Base-by-base conservation (phyloP, 1,284 basidiomycete species). In the Boletellus dicymbophilus region DNA sequence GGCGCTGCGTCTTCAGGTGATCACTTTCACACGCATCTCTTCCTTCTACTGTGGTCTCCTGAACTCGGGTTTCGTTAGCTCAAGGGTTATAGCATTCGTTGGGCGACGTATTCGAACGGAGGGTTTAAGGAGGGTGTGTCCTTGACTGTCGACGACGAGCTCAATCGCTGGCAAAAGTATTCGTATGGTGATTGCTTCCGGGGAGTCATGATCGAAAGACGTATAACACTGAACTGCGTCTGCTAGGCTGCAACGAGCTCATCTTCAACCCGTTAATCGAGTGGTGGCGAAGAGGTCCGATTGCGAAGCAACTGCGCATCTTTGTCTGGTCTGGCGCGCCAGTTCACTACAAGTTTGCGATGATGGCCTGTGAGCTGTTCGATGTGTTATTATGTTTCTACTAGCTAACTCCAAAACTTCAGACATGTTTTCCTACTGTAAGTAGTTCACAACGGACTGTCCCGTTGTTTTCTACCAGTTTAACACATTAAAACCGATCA, bases 41-140 rank as follows among this genome's bases (percentile, higher is more conserved):
- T 4, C 0, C 28, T 39, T 4, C 0, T 16, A 20, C 7, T 26
- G 39, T 47, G n/a, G n/a, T n/a, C n/a, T n/a, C n/a, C 47, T 61
- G 30, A 50, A 21, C 28, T 12, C 3, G 6, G 6, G 11, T 20
- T 34, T 51, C 23, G 4, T 8, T 49, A 80, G 66, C 69, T 87
- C 45, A 76, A 80, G 57, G 82, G 86, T 1, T 93, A 90, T 68
- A 80, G 75, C 54, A 48, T 47, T 54, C 58, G 91, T 41, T 94
- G 90, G 91, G 85, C 90, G 6, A 88, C 87, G 0, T 94, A 94
- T 65, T 85, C 83, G 0, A 79, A 88, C 23, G 84, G 88, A 25
- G 88, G 82, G 0, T 94, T 93, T 76, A 85, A 90, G 68, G 92
- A 95, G 60, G 92, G 92, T 58, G 92, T 95, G 22, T 90, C 86